Conservation (phyloP, 2,329 filamentous ascomycete genomes). For the Ophiocordyceps unilateralis region DNA sequence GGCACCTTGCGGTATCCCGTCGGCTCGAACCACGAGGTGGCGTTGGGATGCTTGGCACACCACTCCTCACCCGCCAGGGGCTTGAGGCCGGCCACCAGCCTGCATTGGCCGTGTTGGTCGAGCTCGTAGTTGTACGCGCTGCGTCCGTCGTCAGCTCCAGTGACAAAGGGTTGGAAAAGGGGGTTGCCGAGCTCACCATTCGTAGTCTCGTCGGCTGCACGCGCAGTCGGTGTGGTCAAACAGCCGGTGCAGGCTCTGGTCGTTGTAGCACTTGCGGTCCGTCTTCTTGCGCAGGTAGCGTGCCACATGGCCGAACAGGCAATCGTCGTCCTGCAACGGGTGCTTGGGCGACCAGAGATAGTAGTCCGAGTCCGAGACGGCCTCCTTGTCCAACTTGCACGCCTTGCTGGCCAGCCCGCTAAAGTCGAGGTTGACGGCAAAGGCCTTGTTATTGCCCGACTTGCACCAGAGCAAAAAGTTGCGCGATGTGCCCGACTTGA, state of each 20-base stretch:
- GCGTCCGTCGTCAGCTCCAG: neutral
- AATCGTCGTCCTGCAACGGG: conserved; percentile 59
- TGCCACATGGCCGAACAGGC: conserved; percentile 81
- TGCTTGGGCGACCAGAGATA: conserved; percentile 77
- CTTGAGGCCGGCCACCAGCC: conserved; percentile 54
- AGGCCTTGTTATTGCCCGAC: conserved; percentile 33
- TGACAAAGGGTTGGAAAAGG: neutral
- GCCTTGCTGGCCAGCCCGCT: conserved; percentile 55
- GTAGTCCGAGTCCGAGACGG: conserved; percentile 45
- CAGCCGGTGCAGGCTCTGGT: conserved; percentile 50
- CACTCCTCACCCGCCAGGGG: conserved; percentile 34
- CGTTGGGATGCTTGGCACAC: conserved; percentile 45
- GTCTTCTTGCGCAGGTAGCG: conserved; percentile 81
- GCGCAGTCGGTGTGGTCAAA: conserved; percentile 64
- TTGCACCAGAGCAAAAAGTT: conserved; percentile 87
- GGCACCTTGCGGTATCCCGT: conserved; percentile 84
- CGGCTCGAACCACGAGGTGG: conserved; percentile 63
- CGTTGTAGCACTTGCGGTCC: conserved; percentile 68
- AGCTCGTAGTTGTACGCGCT: conserved; percentile 91
- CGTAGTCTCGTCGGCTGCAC: conserved; percentile 73
- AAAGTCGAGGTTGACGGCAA: conserved; percentile 80
- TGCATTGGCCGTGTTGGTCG: conserved; percentile 58
- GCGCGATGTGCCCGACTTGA: conserved; percentile 74
- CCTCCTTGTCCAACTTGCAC: conserved; percentile 51
- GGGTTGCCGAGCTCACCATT: conserved; percentile 49